Conservation (phyloP, 371 early-diverging fungal species). For the Rhizopus microsporus region DNA sequence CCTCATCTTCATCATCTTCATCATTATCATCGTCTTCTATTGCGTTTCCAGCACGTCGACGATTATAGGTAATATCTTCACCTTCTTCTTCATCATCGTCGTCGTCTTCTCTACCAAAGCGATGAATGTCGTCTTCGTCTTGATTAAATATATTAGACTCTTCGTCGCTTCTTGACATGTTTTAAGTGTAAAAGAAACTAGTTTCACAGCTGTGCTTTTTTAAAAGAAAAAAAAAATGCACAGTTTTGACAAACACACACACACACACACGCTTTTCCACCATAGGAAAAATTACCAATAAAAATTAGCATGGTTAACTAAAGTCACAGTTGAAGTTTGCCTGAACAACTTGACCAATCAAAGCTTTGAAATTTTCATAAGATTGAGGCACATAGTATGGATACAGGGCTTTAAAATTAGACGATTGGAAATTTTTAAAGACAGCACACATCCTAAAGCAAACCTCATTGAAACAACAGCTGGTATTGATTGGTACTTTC, state of each 20-base stretch:
- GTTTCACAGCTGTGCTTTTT: background rate
- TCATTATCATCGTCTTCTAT: slow-evolving; percentile 49
- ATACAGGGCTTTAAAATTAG: too few relatives aligned
- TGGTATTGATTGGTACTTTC: too few relatives aligned
- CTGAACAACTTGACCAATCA: too few relatives aligned
- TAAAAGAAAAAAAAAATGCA: background rate
- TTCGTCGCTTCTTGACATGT: slow-evolving; percentile 27
- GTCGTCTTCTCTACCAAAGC: slow-evolving; percentile 29
- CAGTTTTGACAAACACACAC: background rate
- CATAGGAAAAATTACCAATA: too few relatives aligned
- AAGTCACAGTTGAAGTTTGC: too few relatives aligned
- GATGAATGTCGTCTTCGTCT: slow-evolving; percentile 17
- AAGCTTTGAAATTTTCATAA: too few relatives aligned
- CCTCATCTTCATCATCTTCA: slow-evolving; percentile 61
- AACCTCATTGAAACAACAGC: too few relatives aligned
- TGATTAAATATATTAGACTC: slow-evolving; percentile 22
- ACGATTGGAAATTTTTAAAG: too few relatives aligned
- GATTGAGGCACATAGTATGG: too few relatives aligned
- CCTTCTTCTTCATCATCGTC: slow-evolving; percentile 54
- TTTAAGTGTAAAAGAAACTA: slow-evolving; percentile 1
- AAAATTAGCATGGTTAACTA: too few relatives aligned
- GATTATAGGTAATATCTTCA: slow-evolving; percentile 49
- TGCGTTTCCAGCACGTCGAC: slow-evolving; percentile 44
- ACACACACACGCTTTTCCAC: too few relatives aligned
- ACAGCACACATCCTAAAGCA: too few relatives aligned